A percentile compares a stretch with the other conserved stretches of the same genome.
These are phyloP conservation scores for Avena atlantica DNA, from an alignment of 176 grass and related monocot species.

Conservation along the genomic window DNA sequence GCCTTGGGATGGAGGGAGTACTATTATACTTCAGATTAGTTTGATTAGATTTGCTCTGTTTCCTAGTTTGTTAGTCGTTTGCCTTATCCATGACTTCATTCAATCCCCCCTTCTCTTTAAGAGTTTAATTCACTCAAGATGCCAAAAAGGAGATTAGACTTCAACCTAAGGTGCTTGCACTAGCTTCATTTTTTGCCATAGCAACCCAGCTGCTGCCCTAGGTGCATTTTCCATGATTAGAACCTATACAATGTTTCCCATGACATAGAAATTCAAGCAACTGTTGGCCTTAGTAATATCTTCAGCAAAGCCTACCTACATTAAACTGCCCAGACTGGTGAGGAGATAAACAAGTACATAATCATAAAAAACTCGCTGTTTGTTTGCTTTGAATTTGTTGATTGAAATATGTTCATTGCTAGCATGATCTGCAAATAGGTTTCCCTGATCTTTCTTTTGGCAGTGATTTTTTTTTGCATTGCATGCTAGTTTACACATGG, in stretches of 20 bases:
- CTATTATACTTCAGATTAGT: background rate
- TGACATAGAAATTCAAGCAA: background rate
- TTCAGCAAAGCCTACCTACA: background rate
- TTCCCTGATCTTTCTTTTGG: background rate
- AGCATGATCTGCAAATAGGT: background rate
- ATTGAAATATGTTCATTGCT: no score
- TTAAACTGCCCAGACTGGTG: constrained; percentile 5
- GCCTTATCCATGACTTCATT: background rate
- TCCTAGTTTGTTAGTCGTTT: background rate
- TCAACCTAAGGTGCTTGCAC: background rate
- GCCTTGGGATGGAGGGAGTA: no score
- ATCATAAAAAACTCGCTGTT: background rate
- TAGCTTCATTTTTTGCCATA: background rate
- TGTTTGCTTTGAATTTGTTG: background rate
- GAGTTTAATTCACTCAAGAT: background rate
- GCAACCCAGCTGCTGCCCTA: background rate
- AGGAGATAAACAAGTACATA: constrained; percentile 18
- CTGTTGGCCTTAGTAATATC: background rate
- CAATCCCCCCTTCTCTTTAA: background rate
- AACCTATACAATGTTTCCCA: background rate
- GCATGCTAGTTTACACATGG: constrained; percentile 9
- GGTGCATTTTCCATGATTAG: background rate
- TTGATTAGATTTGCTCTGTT: constrained; percentile 11
- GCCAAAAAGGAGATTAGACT: background rate
- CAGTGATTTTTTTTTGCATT: constrained; percentile 1